A percentile compares a stretch with the other conserved stretches of the same genome.
Evolutionary conservation across 192 early-diverging fungal genomes (phyloP).

Genomic region (Chytriomyces hyalinus): DNA sequence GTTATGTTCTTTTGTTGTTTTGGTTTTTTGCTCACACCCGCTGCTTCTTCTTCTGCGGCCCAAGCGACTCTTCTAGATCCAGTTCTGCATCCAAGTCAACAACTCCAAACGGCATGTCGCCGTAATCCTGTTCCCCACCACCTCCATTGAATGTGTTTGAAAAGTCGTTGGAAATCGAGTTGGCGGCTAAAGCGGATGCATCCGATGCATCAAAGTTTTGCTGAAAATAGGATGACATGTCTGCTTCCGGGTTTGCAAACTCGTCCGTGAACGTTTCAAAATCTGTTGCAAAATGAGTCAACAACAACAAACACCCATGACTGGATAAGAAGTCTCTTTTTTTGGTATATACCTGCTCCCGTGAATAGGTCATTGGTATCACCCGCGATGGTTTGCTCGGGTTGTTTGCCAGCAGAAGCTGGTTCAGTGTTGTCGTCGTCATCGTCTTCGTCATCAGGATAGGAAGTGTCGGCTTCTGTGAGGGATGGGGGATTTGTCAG

Average conservation of each 20-base stretch:
- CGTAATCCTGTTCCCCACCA: neutral
- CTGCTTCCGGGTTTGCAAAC: neutral
- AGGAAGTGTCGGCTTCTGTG: neutral
- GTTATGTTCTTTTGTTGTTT: too few species aligned
- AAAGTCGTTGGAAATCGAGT: neutral
- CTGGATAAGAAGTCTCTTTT: neutral
- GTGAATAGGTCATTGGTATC: neutral
- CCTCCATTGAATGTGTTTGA: neutral
- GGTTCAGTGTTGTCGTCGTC: neutral
- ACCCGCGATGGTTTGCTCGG: neutral
- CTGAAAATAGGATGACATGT: neutral
- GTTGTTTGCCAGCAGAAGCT: neutral
- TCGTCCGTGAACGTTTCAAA: conserved; percentile 1
- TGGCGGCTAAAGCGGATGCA: neutral
- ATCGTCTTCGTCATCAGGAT: neutral
- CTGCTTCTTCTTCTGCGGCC: conserved; percentile 4
- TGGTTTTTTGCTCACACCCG: neutral
- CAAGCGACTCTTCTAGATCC: neutral
- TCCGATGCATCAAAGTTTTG: neutral
- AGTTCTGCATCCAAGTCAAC: neutral
- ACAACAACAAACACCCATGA: too few species aligned
- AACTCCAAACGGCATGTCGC: conserved; percentile 1
- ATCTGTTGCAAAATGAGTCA: neutral
- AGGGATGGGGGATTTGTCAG: neutral
- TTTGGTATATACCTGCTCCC: neutral